Conservation (phyloP, 306 rosid genomes). For the Fagus crenata region DNA sequence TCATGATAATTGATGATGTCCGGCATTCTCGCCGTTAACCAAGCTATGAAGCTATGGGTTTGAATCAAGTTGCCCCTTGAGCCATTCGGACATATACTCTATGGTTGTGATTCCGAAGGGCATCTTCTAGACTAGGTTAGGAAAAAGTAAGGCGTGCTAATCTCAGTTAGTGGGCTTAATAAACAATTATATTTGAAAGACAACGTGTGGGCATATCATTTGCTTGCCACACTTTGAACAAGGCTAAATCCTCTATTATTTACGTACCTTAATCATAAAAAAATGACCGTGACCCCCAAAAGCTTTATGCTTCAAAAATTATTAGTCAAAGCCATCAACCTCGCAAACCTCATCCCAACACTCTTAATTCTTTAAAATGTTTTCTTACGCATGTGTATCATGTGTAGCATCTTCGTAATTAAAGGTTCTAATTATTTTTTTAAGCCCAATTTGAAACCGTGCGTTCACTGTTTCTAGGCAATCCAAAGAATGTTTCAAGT, state of each 20-base stretch:
- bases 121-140: neutral
- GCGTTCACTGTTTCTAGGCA: neutral
- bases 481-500: slow-evolving; percentile 5
- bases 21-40: slow-evolving; percentile 20
- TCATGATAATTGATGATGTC: neutral
- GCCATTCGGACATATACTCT: no score
- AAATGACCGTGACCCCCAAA: no score
- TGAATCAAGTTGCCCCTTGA: neutral
- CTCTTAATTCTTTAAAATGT: neutral
- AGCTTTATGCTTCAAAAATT: no score
- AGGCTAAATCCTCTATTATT: no score
- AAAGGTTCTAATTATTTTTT: neutral
- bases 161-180: slow-evolving; percentile 10
- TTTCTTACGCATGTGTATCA: slow-evolving; percentile 22
- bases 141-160: neutral
- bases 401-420: neutral
- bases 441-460: slow-evolving; percentile 6
- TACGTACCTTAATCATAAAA: no score
- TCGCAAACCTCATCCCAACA: neutral
- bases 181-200: slow-evolving; percentile 14
- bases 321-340: neutral
- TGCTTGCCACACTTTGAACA: slow-evolving; percentile 3
- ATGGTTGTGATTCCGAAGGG: neutral
- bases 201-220: slow-evolving; percentile 27
- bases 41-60: neutral